Evolutionary conservation across 179 eudicot species (phyloP).

Genomic region (Patellifolia procumbens): DNA sequence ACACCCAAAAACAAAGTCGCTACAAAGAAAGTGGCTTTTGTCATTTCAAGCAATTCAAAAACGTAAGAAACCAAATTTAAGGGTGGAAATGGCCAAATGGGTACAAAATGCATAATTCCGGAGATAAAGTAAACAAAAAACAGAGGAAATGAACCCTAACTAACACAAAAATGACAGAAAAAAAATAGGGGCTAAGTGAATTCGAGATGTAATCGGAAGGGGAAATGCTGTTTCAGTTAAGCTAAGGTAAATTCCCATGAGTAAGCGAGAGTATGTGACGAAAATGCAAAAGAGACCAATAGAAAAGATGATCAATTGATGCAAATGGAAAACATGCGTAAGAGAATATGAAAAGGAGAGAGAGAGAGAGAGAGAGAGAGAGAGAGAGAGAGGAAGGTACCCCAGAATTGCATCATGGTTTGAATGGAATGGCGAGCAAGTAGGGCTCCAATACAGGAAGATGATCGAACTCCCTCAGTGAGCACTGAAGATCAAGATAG

Average conservation of each 20-base stretch:
- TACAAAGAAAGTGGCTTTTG: neutral
- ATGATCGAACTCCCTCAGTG: neutral
- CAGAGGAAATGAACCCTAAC: no score
- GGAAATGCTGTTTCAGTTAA: neutral
- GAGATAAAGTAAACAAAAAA: neutral
- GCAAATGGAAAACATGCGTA: neutral
- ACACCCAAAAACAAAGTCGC: neutral
- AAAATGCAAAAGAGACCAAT: neutral
- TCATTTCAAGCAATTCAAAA: neutral
- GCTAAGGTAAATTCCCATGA: neutral
- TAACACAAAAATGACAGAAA: neutral
- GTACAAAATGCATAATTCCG: neutral
- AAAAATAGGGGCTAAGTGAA: neutral
- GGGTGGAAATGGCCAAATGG: neutral
- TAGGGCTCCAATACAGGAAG: neutral
- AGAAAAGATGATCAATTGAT: neutral
- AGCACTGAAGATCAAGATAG: no score
- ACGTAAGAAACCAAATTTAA: neutral
- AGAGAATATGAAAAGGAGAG: neutral
- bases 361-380: neutral
- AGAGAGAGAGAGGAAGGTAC: neutral
- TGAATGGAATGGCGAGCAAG: neutral
- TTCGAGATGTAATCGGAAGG: neutral
- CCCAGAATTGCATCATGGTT: slow-evolving; percentile 7
- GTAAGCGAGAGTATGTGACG: neutral